Percentiles rank a stretch among this genome's conserved stretches.
Evolutionary conservation across 2,329 filamentous ascomycete genomes (phyloP).

Genomic region (Hortaea werneckii): DNA sequence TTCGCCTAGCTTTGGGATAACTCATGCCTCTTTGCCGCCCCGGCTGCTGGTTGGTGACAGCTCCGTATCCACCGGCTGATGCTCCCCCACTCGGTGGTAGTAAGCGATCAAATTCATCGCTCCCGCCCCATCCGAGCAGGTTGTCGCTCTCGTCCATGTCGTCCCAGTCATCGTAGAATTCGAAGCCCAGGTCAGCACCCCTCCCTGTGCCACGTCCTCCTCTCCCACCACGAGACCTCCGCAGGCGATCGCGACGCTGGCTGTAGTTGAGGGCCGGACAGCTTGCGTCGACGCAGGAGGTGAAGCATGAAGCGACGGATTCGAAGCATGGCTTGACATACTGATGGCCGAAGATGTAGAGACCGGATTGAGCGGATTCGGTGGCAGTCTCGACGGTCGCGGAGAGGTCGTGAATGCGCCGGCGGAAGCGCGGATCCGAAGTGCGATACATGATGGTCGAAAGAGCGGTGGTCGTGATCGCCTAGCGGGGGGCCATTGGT

Average conservation of each 20-base stretch:
- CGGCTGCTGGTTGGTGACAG: slow-evolving; percentile 44
- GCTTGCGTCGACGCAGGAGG: slow-evolving; percentile 53
- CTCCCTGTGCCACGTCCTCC: slow-evolving; percentile 37
- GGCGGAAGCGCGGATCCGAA: slow-evolving; percentile 75
- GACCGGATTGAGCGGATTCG: slow-evolving; percentile 78
- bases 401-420: slow-evolving; percentile 86
- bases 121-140: slow-evolving; percentile 61
- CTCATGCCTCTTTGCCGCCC: slow-evolving; percentile 73
- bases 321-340: slow-evolving; percentile 75
- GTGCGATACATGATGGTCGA: slow-evolving; percentile 44
- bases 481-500: neutral
- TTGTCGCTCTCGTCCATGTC: slow-evolving; percentile 51
- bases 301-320: slow-evolving; percentile 55
- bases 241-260: slow-evolving; percentile 34
- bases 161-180: slow-evolving; percentile 98
- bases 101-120: slow-evolving; percentile 76
- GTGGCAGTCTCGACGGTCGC: slow-evolving; percentile 86
- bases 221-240: slow-evolving; percentile 56
- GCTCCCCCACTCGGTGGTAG: slow-evolving; percentile 55
- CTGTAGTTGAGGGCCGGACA: slow-evolving; percentile 27
- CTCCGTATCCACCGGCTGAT: slow-evolving; percentile 32
- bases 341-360: slow-evolving; percentile 79
- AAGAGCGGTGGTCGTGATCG: slow-evolving; percentile 1
- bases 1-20: slow-evolving; percentile 49
- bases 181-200: slow-evolving; percentile 74